Evolutionary conservation across 805 yeast genomes (phyloP), one percentile per base, ranked within the genome.

Genomic region (Kazachstania viticola): DNA sequence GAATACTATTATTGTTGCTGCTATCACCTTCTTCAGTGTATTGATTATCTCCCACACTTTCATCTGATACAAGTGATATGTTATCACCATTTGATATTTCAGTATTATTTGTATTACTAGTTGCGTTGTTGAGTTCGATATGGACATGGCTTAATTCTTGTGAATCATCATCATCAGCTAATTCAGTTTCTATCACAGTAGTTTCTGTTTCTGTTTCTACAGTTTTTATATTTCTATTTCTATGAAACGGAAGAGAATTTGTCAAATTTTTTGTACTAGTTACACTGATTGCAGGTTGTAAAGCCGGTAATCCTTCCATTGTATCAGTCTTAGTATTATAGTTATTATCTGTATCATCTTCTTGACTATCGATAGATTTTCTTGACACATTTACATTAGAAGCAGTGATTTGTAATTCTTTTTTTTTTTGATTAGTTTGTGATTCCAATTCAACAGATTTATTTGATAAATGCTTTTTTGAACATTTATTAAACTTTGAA

Each of bases 101-200:
- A n/a, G n/a, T n/a, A n/a, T n/a, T n/a, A 19, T 19, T 19, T 11
- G 11, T 11, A 7, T 19, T 11, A 19, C 21, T 19, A 8, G 21
- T 19, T n/a, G n/a, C n/a, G n/a, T n/a, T n/a, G n/a, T n/a, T n/a
- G n/a, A n/a, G n/a, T 19, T 19, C 11, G 7, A 19, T 7, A 11
- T 7, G 9, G 7, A 8, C 22, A 23, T 31, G 28, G 27, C 47
- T 42, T 2, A 35, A 17, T 14, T 44, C 50, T 28, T 40, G 46
- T 3, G 49, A 46, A 21, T 41, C 48, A 29, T 43, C 51, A 12
- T 41, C 48, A 21, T 45, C 46, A 13, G 44, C 21, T 21, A 45
- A 48, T 14, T 26, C 25, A 6, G 9, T 23, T 19, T 19, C 9
- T 7, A 19, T 19, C 7, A 19, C 22, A 6, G 14, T 23, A 9